phyloP scores from a whole-genome alignment of 2,329 filamentous ascomycete species.

The Sporothrix inflata region DNA sequence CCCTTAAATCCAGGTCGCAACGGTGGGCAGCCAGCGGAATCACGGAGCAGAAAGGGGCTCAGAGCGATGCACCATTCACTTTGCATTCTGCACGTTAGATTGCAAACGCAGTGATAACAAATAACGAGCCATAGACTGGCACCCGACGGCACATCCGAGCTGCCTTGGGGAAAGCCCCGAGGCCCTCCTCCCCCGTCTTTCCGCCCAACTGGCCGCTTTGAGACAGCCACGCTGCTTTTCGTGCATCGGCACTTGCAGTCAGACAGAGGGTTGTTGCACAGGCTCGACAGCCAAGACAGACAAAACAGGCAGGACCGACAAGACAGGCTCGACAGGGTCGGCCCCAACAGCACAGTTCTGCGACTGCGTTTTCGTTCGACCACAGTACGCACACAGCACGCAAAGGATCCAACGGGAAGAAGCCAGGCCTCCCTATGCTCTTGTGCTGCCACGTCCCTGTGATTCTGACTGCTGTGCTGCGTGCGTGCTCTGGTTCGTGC shows the following conservation, averaged over 20 bases:
- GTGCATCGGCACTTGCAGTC: background rate
- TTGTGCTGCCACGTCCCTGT: too few relatives aligned
- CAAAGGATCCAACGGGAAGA: background rate
- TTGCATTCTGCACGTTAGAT: background rate
- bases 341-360: too few relatives aligned
- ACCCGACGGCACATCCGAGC: background rate
- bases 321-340: too few relatives aligned
- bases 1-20: background rate
- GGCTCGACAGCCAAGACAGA: background rate
- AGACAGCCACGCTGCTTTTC: background rate
- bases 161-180: conserved; percentile 27
- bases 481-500: background rate
- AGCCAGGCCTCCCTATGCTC: background rate
- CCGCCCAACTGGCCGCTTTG: background rate
- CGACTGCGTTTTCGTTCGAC: too few relatives aligned
- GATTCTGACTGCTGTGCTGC: background rate
- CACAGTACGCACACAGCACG: too few relatives aligned
- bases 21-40: background rate
- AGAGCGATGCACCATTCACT: background rate
- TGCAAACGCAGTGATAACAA: background rate
- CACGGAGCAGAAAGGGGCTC: background rate
- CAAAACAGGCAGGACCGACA: background rate
- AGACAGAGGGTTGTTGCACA: background rate
- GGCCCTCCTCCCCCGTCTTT: background rate
- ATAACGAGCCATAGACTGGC: too few relatives aligned